Evolutionary conservation across 495 filamentous ascomycete species (phyloP).

Genomic region (Hypoxylon fragiforme): DNA sequence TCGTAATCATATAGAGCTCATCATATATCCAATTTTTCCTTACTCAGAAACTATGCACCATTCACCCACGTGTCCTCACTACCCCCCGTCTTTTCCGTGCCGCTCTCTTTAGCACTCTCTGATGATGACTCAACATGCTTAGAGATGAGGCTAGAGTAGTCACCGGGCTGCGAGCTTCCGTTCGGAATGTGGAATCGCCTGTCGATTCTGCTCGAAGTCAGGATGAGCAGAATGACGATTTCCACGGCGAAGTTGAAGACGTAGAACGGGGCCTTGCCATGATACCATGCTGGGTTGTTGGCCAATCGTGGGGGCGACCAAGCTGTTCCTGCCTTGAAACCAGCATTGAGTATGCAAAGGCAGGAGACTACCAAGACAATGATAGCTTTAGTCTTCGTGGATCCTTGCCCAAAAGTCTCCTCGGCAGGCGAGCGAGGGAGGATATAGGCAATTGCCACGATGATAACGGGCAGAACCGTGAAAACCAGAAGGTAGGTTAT

Average conservation of each 20-base stretch:
- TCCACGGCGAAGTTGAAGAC: constrained; percentile 77
- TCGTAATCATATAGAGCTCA: too few relatives aligned
- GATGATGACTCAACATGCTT: constrained; percentile 7
- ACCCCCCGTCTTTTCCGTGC: constrained; percentile 4
- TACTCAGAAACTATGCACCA: too few relatives aligned
- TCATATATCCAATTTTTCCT: too few relatives aligned
- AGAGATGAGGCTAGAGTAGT: constrained; percentile 41
- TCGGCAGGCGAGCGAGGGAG: constrained; percentile 52
- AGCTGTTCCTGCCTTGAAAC: constrained; percentile 63
- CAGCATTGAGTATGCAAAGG: constrained; percentile 67
- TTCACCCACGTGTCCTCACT: constrained; percentile 6
- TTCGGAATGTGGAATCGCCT: constrained; percentile 69
- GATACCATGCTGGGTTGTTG: constrained; percentile 66
- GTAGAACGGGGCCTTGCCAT: constrained; percentile 74
- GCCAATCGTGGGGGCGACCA: constrained; percentile 57
- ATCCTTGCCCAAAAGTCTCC: constrained; percentile 73
- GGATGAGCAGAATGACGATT: constrained; percentile 64
- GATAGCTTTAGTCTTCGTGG: constrained; percentile 62
- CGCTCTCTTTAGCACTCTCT: constrained; percentile 1
- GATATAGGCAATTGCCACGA: constrained; percentile 57
- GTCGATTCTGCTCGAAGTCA: constrained; percentile 69
- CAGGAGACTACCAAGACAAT: constrained; percentile 58
- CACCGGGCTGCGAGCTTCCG: constrained; percentile 44
- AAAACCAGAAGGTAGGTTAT: constrained; percentile 69
- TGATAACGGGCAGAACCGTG: constrained; percentile 70